Evolutionary conservation across 2,329 filamentous ascomycete species (phyloP).

Genomic region (Pseudopithomyces chartarum): DNA sequence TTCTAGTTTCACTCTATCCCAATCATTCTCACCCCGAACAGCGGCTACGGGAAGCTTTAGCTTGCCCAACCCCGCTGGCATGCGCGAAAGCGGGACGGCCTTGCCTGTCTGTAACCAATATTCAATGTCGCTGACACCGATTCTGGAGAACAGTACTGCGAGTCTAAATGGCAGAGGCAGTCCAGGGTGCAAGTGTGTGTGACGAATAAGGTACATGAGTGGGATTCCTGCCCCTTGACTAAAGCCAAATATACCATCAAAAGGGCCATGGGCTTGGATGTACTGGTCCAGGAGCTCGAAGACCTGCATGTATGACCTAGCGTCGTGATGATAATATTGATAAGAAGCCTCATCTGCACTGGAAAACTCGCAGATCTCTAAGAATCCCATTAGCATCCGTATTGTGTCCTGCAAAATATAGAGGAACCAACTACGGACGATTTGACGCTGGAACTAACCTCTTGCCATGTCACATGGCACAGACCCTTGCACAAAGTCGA

Average conservation of each 20-base stretch:
- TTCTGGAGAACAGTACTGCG: neutral
- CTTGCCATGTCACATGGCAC: neutral
- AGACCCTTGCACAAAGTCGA: neutral
- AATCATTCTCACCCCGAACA: neutral
- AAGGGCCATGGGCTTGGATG: neutral
- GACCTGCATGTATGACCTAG: neutral
- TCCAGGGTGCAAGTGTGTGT: neutral
- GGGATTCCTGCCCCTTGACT: conserved; percentile 1
- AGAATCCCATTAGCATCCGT: neutral
- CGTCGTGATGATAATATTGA: neutral
- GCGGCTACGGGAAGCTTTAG: neutral
- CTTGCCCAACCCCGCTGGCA: neutral
- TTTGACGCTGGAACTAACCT: neutral
- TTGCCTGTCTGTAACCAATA: neutral
- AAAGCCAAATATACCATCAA: conserved; percentile 1
- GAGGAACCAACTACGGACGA: neutral
- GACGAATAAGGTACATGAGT: conserved; percentile 3
- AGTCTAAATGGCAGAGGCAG: neutral
- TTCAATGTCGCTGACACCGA: neutral
- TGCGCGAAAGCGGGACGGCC: neutral
- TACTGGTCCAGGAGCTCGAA: neutral
- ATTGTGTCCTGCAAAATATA: neutral
- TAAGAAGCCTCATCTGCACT: neutral
- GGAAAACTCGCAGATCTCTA: neutral
- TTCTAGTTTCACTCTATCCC: neutral